phyloP scores from a whole-genome alignment of 495 filamentous ascomycete species.

The Neurospora sp. region DNA sequence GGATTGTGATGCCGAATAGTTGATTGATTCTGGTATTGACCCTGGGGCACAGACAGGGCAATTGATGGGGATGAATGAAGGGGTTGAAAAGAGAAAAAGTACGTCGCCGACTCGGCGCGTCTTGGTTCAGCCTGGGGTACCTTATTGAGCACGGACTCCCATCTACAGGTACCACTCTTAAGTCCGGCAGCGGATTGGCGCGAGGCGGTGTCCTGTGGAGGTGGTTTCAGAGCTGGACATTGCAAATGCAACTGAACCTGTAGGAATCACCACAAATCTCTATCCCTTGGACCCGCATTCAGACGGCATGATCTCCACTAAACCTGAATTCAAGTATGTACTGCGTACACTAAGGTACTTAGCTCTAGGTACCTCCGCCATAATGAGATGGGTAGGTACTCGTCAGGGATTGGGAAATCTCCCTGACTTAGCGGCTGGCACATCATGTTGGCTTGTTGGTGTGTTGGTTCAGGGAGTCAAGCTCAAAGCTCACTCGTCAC shows the following conservation, averaged over 20 bases:
- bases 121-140: not conserved
- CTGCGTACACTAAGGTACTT: not conserved
- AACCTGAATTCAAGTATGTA: not conserved
- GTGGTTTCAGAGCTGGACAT: not conserved
- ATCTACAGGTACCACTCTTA: not conserved
- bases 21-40: not conserved
- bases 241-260: not conserved
- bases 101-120: not conserved
- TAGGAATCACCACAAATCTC: not conserved
- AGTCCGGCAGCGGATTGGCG: not conserved
- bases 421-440: too few relatives aligned
- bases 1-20: not conserved
- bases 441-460: not conserved
- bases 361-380: not conserved
- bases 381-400: not conserved
- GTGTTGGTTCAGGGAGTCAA: not conserved
- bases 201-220: not conserved
- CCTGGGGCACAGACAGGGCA: not conserved
- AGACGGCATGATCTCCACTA: not conserved
- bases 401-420: too few relatives aligned
- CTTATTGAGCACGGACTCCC: not conserved
- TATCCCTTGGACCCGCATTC: not conserved
- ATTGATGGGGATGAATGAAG: not conserved
- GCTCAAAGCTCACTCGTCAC: not conserved
- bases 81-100: not conserved